These are phyloP conservation scores for Neolentinus lepideus DNA, from an alignment of 1,284 basidiomycete species.

Conservation along the genomic window DNA sequence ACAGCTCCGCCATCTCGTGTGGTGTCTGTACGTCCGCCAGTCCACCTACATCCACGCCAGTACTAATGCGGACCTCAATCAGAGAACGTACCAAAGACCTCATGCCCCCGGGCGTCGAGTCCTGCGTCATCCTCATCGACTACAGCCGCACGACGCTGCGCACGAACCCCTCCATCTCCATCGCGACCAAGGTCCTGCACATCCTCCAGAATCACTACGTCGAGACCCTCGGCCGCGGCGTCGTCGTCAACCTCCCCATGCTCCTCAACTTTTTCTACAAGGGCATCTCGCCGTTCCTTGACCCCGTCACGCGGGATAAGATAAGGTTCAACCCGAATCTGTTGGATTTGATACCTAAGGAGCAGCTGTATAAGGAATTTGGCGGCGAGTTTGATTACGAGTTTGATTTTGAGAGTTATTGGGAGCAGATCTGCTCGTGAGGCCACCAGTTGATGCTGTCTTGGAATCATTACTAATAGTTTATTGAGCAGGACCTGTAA, in stretches of 20 bases:
- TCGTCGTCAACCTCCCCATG: conserved; percentile 78
- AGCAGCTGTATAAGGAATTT: conserved; percentile 79
- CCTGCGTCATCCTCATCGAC: conserved; percentile 76
- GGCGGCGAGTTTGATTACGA: conserved; percentile 75
- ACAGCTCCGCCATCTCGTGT: conserved; percentile 78
- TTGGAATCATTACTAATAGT: conserved; percentile 1
- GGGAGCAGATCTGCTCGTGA: conserved; percentile 51
- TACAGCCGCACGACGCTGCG: conserved; percentile 76
- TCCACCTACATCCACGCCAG: neutral
- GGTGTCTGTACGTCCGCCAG: conserved; percentile 59
- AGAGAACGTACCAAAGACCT: conserved; percentile 84
- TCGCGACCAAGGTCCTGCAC: conserved; percentile 67
- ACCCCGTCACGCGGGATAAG: conserved; percentile 88
- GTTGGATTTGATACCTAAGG: conserved; percentile 63
- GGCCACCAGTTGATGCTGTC: conserved; percentile 3
- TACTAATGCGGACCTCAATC: conserved; percentile 1
- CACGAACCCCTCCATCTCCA: conserved; percentile 75
- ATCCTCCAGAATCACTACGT: conserved; percentile 92
- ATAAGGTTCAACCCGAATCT: conserved; percentile 75
- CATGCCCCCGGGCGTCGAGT: conserved; percentile 78
- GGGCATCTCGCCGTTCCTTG: conserved; percentile 82
- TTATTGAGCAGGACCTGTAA: conserved; percentile 40
- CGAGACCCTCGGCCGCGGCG: conserved; percentile 81
- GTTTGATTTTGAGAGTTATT: conserved; percentile 74
- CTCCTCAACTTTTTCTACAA: conserved; percentile 84